Percentiles rank a stretch among this genome's conserved stretches.
phyloP scores from a whole-genome alignment of 257 asterid genomes.

The Rhazya stricta region DNA sequence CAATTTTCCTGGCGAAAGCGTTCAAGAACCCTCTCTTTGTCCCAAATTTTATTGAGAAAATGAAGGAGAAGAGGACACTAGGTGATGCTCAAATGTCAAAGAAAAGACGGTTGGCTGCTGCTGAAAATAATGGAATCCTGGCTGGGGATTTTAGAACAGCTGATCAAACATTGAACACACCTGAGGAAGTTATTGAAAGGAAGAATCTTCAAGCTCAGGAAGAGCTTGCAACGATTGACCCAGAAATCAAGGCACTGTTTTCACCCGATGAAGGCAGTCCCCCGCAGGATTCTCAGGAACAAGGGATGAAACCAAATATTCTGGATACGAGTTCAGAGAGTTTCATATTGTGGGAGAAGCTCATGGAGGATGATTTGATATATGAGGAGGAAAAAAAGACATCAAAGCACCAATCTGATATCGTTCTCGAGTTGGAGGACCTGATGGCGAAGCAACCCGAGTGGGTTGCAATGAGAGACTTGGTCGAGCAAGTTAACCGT shows the following conservation, averaged over 20 bases:
- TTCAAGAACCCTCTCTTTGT: slow-evolving; percentile 47
- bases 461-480: slow-evolving; percentile 16
- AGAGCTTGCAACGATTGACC: slow-evolving; percentile 32
- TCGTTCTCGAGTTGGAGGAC: slow-evolving; percentile 40
- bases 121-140: background rate
- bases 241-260: slow-evolving; percentile 41
- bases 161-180: background rate
- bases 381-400: slow-evolving; percentile 46
- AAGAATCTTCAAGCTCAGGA: slow-evolving; percentile 25
- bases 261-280: slow-evolving; percentile 45
- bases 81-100: slow-evolving; percentile 18
- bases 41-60: slow-evolving; percentile 33
- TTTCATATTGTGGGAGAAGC: slow-evolving; percentile 84
- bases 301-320: slow-evolving; percentile 21
- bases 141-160: background rate
- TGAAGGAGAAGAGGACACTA: slow-evolving; percentile 24
- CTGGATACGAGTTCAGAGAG: slow-evolving; percentile 43
- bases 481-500: slow-evolving; percentile 3
- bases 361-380: slow-evolving; percentile 85
- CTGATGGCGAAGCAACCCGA: slow-evolving; percentile 30
- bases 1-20: slow-evolving; percentile 40
- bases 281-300: slow-evolving; percentile 24
- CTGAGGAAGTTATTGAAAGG: slow-evolving; percentile 23
- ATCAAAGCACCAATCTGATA: slow-evolving; percentile 28
- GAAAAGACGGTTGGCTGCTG: slow-evolving; percentile 23